Base-by-base conservation (phyloP, 2,329 filamentous ascomycete genomes). In the Colletotrichum sp. region DNA sequence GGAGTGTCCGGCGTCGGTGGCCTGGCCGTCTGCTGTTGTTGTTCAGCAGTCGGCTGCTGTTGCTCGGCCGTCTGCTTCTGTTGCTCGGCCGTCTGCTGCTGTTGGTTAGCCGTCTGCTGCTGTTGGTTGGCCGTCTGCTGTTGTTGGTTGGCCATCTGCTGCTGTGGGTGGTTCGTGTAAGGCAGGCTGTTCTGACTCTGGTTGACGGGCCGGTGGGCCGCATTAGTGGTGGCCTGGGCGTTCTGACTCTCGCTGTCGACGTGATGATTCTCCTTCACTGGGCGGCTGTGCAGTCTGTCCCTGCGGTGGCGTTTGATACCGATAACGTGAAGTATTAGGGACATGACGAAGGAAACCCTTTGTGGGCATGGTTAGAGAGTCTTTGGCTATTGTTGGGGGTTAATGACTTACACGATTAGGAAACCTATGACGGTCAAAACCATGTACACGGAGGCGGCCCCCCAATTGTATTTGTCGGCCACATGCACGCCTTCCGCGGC, bases 251-350 rank as follows among this genome's bases (percentile, higher is more conserved):
- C 82, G 15, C 57, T 79, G n/a, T 68, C 78, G 70, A 13, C 30
- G 30, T 77, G 73, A 8, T 72, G 68, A 8, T 48, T 34, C 8
- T 77, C 67, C n/a, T 36, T 44, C 22, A 55, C 65, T 8, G 71
- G 26, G 34, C 64, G 83, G 79, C 80, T 83, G 79, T 85, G 86
- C 8, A 87, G 82, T 22, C 88, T 87, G 12, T 83, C 84, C 57
- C 82, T 82, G 72, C 88, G 87, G 77, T 90, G 88, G 16, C 85
- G 84, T 78, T 86, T 82, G 15, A 89, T 81, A 72, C 83, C 82
- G 9, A 88, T 80, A 75, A 84, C 79, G 79, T 88, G 84, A 7
- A 88, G 82, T 15, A 84, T 77, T 22, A 89, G 84, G 44, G 86
- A 82, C 68, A 84, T 81, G 66, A 86, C 67, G 77, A 86, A 88